phyloP scores from a whole-genome alignment of 768 basidiomycete species.

The Cystobasidium tubakii region DNA sequence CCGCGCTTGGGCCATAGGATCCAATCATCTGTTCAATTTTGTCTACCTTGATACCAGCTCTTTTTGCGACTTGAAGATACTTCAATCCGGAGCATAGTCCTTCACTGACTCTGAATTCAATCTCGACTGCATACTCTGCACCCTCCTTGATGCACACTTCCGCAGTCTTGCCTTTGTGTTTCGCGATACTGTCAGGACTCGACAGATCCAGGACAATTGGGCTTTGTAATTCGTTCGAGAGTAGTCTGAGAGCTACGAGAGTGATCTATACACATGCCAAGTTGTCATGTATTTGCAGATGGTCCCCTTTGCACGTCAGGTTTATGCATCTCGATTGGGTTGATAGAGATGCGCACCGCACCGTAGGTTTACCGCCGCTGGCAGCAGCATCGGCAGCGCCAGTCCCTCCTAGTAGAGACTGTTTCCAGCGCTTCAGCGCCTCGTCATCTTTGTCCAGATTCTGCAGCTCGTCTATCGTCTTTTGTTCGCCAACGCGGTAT shows the following conservation, averaged over 20 bases:
- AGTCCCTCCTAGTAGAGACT: constrained; percentile 36
- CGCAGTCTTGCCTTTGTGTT: neutral
- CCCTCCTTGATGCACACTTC: constrained; percentile 34
- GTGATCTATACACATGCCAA: neutral
- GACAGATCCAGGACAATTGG: constrained; percentile 42
- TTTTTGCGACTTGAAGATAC: constrained; percentile 43
- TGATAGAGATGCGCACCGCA: constrained; percentile 11
- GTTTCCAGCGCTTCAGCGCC: constrained; percentile 38
- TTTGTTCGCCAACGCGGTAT: constrained; percentile 33
- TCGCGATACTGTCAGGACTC: constrained; percentile 6
- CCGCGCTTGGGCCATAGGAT: constrained; percentile 36
- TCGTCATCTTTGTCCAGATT: constrained; percentile 43
- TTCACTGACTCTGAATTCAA: constrained; percentile 38
- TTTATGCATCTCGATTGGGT: neutral
- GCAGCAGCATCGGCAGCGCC: neutral
- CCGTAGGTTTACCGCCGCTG: constrained; percentile 1
- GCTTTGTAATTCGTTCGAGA: neutral
- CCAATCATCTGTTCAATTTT: constrained; percentile 42
- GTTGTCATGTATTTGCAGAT: no score
- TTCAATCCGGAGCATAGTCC: constrained; percentile 39
- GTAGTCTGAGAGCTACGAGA: constrained; percentile 13
- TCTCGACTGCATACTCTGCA: constrained; percentile 41
- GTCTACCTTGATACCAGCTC: constrained; percentile 37
- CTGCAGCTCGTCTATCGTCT: constrained; percentile 40
- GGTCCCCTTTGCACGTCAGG: neutral